A percentile compares a stretch with the other conserved stretches of the same genome.
Conservation (phyloP, 176 grass and related monocot genomes). For the Alloteropsis semialata region DNA sequence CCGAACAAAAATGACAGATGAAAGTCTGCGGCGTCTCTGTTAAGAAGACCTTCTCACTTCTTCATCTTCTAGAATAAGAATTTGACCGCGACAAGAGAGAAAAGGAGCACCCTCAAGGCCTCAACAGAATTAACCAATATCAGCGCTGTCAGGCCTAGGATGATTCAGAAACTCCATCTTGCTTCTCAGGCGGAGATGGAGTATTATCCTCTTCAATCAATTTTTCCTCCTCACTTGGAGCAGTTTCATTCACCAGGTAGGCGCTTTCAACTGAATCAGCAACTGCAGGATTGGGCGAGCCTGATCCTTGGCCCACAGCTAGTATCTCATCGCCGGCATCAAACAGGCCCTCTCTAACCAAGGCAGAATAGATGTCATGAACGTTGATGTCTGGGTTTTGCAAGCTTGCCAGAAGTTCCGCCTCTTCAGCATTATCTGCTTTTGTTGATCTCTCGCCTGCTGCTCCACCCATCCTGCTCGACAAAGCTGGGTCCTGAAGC, state of each 20-base stretch:
- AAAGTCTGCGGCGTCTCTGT: neutral
- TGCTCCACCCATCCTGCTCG: conserved; percentile 16
- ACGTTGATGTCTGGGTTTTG: conserved; percentile 15
- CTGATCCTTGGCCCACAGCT: conserved; percentile 13
- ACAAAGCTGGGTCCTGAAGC: conserved; percentile 24
- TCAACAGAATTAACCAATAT: neutral
- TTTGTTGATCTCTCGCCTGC: conserved; percentile 19
- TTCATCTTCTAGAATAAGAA: neutral
- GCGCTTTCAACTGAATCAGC: conserved; percentile 9
- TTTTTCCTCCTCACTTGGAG: neutral
- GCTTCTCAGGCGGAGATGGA: neutral
- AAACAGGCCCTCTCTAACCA: conserved; percentile 59
- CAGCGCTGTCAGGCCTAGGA: neutral
- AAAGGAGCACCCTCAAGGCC: neutral
- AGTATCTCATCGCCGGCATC: conserved; percentile 40
- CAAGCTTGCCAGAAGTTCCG: conserved; percentile 12
- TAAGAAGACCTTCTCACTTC: neutral
- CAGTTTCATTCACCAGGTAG: neutral
- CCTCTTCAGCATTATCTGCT: conserved; percentile 31
- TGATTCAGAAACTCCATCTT: neutral
- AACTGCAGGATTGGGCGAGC: neutral
- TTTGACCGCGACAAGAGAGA: neutral
- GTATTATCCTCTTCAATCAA: neutral
- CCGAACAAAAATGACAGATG: neutral
- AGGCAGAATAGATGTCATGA: conserved; percentile 52